Base-by-base conservation (phyloP, 129 eudicot genomes). In the Saposhnikovia divaricata region DNA sequence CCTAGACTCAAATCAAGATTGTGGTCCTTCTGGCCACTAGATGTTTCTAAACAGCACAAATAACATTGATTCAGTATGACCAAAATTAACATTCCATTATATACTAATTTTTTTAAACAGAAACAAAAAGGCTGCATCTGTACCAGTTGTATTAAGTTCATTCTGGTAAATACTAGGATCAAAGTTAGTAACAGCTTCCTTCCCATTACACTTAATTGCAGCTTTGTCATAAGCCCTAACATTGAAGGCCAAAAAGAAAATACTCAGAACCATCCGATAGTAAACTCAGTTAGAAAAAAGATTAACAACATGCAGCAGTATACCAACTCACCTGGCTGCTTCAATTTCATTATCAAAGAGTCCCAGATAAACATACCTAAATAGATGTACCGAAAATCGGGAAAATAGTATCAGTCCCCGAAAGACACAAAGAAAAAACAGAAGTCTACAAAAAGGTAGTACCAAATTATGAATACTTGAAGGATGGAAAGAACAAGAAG, bases 341-440 rank as follows among this genome's bases (percentile, higher is more conserved):
- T 96, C 99, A 75, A 92, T 82, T 87, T 96, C 99, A 39, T 97
- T 90, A 86, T 96, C 98, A 83, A 96, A 96, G 40, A 96, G 96
- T 23, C 99, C 99, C 87, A 96, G 80, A 86, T 96, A 96, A 19
- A 96, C 99, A 83, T 92, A 96, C 97, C 99, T 96, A 80, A 71
- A 73, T 39, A 61, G 3, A 44, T 53, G 47, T 42, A 27, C 25
- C 57, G 31, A 1, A 42, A 66, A 51, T 1, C 34, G 31, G 50
- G 72, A 85, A 79, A 31, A 16, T 5, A 44, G 48, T 48, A 82
- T 80, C 50, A 81, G 59, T 8, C 31, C 9, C 2, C 12, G 74
- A 18, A 72, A 69, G 31, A 38, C 43, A 37, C 3, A 44, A 21
- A 6, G 2, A 34, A 19, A 19, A n/a, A 43, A 43, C 8, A 73